These are phyloP conservation scores for Plantago ovata DNA, from an alignment of 257 asterid species.

Conservation along the genomic window DNA sequence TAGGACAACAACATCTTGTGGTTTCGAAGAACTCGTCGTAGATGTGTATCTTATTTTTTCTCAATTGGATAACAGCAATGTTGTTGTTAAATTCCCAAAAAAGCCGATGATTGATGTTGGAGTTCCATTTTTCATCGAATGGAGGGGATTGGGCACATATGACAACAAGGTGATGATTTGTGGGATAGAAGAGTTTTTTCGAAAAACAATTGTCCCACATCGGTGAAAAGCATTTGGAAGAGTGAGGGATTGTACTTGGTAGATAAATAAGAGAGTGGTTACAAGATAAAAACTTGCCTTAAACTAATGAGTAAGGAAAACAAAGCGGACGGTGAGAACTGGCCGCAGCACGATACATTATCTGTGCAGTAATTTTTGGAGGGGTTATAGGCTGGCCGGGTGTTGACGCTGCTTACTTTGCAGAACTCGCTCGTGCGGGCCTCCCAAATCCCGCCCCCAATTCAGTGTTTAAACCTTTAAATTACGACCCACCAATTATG, in stretches of 20 bases:
- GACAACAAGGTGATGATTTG: too few species aligned
- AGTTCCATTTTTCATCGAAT: too few species aligned
- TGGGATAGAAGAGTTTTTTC: too few species aligned
- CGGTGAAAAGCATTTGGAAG: not conserved
- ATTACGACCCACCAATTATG: too few species aligned
- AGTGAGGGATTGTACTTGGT: not conserved
- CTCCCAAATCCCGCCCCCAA: constrained; percentile 48
- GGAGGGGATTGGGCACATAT: too few species aligned
- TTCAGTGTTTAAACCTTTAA: too few species aligned
- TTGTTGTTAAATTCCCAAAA: too few species aligned
- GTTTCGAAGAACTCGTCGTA: too few species aligned
- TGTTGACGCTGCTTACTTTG: constrained; percentile 96
- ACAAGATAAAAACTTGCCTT: not conserved
- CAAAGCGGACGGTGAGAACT: constrained; percentile 60
- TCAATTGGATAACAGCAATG: too few species aligned
- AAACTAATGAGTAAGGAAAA: constrained; percentile 70
- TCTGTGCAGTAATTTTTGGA: constrained; percentile 82
- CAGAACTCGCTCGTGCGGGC: constrained; percentile 98
- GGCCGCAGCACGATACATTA: constrained; percentile 45
- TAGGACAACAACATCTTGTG: too few species aligned
- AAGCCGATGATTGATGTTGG: too few species aligned
- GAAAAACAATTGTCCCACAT: constrained; percentile 40
- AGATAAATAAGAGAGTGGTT: not conserved
- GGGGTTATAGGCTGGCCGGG: constrained; percentile 99
- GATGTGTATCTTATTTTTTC: too few species aligned